Conservation (phyloP, 1,284 basidiomycete species). For the Melampsora larici-populina region DNA sequence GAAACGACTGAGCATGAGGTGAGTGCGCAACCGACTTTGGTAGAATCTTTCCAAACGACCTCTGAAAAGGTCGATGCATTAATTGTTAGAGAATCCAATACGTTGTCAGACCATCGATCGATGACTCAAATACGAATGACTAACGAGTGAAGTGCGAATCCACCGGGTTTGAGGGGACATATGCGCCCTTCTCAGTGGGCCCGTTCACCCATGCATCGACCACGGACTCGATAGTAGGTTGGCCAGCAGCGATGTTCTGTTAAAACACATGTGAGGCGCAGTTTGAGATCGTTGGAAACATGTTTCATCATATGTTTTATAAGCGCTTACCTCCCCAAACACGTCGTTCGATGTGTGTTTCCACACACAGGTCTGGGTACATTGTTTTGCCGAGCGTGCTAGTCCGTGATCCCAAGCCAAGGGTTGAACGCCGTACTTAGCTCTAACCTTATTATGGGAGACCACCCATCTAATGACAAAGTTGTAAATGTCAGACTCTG, state of each 20-base stretch:
- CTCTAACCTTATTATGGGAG: conserved; percentile 17
- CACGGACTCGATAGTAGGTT: neutral
- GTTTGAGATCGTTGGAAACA: no score
- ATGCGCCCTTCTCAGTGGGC: neutral
- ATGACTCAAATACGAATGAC: neutral
- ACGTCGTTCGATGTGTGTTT: conserved; percentile 26
- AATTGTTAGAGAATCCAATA: neutral
- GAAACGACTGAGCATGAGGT: conserved; percentile 16
- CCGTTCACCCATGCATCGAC: neutral
- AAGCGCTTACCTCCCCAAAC: conserved; percentile 26
- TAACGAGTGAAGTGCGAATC: conserved; percentile 7
- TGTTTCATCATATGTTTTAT: no score
- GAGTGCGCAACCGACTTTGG: conserved; percentile 29
- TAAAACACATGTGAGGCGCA: neutral
- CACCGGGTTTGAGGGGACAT: neutral
- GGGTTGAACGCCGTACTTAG: conserved; percentile 15
- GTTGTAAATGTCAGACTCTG: neutral
- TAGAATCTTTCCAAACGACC: conserved; percentile 41
- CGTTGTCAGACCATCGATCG: neutral
- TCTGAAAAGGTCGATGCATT: neutral
- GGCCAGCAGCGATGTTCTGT: conserved; percentile 1
- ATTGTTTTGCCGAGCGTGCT: neutral
- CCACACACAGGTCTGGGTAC: conserved; percentile 29
- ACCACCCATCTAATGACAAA: conserved; percentile 24
- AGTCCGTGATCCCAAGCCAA: conserved; percentile 13